Percentiles rank a stretch among this genome's conserved stretches.
Conservation (phyloP, 768 basidiomycete genomes). For the Epithele typhae region DNA sequence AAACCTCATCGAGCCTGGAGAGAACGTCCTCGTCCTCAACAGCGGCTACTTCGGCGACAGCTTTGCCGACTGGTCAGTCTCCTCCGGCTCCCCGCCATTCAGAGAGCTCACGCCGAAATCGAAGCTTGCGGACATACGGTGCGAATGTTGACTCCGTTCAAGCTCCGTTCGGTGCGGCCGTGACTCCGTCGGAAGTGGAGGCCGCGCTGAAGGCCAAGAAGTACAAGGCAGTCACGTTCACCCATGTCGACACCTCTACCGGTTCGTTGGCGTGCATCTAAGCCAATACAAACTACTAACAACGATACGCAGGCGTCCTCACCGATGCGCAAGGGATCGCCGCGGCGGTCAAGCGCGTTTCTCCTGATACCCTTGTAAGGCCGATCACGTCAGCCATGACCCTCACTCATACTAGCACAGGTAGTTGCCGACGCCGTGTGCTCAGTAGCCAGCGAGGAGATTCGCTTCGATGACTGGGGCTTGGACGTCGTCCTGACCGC, state of each 20-base stretch:
- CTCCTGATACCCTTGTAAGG: constrained; percentile 78
- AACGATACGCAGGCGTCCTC: constrained; percentile 57
- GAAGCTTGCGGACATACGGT: constrained; percentile 81
- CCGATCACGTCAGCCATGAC: constrained; percentile 2
- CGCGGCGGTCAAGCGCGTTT: constrained; percentile 65
- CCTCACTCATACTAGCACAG: constrained; percentile 28
- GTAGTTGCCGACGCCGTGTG: constrained; percentile 92
- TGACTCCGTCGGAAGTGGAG: constrained; percentile 56
- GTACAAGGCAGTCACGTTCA: constrained; percentile 89
- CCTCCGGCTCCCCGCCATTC: neutral
- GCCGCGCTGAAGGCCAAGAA: constrained; percentile 69
- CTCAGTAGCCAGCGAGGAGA: constrained; percentile 93
- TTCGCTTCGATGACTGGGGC: constrained; percentile 90
- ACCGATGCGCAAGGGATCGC: constrained; percentile 78
- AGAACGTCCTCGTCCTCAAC: constrained; percentile 78
- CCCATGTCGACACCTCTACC: constrained; percentile 93
- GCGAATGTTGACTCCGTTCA: constrained; percentile 81
- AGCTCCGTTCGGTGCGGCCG: constrained; percentile 78
- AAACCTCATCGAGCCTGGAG: constrained; percentile 82
- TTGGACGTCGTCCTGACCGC: constrained; percentile 86
- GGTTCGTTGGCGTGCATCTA: constrained; percentile 29
- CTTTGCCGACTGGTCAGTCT: constrained; percentile 76
- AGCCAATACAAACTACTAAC: neutral
- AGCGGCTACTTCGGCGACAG: constrained; percentile 94
- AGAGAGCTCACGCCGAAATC: no score